phyloP scores from a whole-genome alignment of 768 basidiomycete species.

The Lactifluus volemus region DNA sequence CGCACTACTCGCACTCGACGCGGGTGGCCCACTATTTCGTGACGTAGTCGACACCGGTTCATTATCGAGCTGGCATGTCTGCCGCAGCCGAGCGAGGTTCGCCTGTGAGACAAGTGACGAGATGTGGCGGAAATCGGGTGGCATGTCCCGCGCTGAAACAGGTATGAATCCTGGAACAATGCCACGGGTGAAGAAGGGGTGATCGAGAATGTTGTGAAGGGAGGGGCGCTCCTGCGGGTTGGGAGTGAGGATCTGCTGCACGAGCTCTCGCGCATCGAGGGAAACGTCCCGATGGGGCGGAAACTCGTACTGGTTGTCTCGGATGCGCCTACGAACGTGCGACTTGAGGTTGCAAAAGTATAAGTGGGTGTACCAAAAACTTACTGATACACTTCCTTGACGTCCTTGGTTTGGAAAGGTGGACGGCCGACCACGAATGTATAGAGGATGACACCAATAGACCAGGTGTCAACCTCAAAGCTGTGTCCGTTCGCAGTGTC shows the following conservation, averaged over 20 bases:
- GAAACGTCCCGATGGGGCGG: constrained; percentile 71
- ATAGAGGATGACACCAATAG: constrained; percentile 93
- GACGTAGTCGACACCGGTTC: constrained; percentile 36
- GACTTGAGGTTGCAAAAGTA: background rate
- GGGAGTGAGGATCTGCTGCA: constrained; percentile 77
- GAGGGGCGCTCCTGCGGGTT: constrained; percentile 78
- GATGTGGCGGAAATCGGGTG: constrained; percentile 71
- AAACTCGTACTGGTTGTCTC: constrained; percentile 89
- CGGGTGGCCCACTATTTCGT: constrained; percentile 16
- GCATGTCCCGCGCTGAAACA: constrained; percentile 59
- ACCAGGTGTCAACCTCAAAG: constrained; percentile 99
- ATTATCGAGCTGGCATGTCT: constrained; percentile 53
- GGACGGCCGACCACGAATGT: constrained; percentile 92
- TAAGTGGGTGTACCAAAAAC: constrained; percentile 20
- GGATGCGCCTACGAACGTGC: constrained; percentile 59
- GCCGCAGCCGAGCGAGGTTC: constrained; percentile 65
- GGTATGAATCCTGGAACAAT: constrained; percentile 78
- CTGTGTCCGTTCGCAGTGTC: constrained; percentile 94
- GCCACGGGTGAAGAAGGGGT: constrained; percentile 77
- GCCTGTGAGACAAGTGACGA: constrained; percentile 47
- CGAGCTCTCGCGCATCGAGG: constrained; percentile 60
- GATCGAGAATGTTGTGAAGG: constrained; percentile 75
- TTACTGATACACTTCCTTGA: constrained; percentile 92
- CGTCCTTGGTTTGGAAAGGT: constrained; percentile 97
- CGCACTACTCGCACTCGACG: constrained; percentile 30